Base-by-base conservation (phyloP, 164 flowering plant genomes). In the Platanus orientalis region DNA sequence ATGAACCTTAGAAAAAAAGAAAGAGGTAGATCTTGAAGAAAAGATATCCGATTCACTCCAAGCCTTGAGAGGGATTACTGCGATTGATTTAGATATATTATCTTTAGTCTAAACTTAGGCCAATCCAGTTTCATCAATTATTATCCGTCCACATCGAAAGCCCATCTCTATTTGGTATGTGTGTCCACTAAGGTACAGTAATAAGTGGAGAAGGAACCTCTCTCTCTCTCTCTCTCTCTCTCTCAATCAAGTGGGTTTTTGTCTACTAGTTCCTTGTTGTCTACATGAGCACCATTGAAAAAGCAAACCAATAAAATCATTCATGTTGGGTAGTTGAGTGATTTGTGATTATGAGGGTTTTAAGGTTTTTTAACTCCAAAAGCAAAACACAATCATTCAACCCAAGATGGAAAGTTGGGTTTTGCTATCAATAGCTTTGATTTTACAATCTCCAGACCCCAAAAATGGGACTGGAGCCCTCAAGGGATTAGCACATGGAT, bases 311-410 rank as follows among this genome's bases (percentile, higher is more conserved):
- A 42, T 42, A 32, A 42, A 25, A 42, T 60, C 63, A 58, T 57
- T 66, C 32, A 36, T 66, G 42, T 65, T 61, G 51, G 67, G 59
- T 57, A 27, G 65, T 62, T 71, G 68, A n/a, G 58, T 40, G 28
- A 56, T 61, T 29, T 62, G 19, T 36, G 71, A 32, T 66, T 27
- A 30, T 45, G 7, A 51, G 19, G 55, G 39, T 21, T 44, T 57
- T 42, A 50, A 57, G 28, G 50, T 49, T 65, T n/a, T 60, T 25
- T 54, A 54, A 56, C 58, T 36, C 54, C 47, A 70, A 63, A 70
- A 59, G 69, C 73, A 58, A 39, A 51, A 59, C 69, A 64, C 30
- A 64, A 70, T 70, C 39, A 64, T 64, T 60, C 36, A 26, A 29
- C 54, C 48, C 36, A 47, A 60, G 73, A 57, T 61, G 55, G 36